Evolutionary conservation across 305 asterid species (phyloP).

Genomic region (Solanum chacoense): DNA sequence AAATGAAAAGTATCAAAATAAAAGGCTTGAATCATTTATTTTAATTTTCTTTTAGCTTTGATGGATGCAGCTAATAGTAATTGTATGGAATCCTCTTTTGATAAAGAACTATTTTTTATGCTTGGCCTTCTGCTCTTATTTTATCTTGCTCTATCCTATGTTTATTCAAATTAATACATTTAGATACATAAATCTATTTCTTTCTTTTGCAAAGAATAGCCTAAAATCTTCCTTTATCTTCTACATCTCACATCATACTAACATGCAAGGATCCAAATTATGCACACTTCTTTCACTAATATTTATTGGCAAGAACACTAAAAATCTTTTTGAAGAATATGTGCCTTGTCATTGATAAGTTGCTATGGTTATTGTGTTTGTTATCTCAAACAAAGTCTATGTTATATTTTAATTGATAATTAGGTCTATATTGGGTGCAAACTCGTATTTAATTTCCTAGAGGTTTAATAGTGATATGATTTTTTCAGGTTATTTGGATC

Average conservation of each 20-base stretch:
- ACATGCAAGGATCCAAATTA: not conserved
- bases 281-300: not conserved
- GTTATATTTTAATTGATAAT: not conserved
- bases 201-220: not conserved
- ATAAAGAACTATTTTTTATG: not conserved
- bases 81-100: not conserved
- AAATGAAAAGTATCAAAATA: too few species aligned
- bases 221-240: not conserved
- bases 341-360: not conserved
- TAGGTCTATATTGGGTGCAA: not conserved
- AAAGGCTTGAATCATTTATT: not conserved
- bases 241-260: not conserved
- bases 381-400: not conserved
- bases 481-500: not conserved
- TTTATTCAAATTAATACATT: not conserved
- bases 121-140: not conserved
- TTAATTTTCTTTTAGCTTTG: not conserved
- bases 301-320: not conserved
- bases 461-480: not conserved
- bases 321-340: not conserved
- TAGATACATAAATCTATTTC: not conserved
- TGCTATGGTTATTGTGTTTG: not conserved
- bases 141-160: not conserved
- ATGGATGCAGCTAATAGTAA: not conserved
- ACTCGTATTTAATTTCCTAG: not conserved